Conservation (phyloP, 2,329 filamentous ascomycete species). For the Colletotrichum coccodes region DNA sequence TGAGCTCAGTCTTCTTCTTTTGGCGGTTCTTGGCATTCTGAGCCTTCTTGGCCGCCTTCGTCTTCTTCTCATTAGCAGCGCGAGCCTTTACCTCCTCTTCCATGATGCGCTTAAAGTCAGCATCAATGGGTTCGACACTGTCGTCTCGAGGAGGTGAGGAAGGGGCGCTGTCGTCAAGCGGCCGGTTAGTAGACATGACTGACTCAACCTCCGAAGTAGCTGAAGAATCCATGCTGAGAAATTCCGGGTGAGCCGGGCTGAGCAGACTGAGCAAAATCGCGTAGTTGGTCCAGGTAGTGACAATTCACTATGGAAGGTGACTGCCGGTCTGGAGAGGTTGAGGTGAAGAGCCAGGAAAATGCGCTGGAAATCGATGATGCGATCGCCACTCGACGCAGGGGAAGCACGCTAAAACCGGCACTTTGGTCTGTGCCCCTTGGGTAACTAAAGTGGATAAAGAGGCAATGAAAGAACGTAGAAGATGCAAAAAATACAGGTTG, state of each 20-base stretch:
- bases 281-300: too few species aligned
- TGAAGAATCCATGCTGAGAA: slow-evolving; percentile 39
- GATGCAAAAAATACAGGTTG: neutral
- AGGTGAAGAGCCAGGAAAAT: neutral
- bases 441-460: neutral
- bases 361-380: slow-evolving; percentile 21
- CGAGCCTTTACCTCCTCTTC: slow-evolving; percentile 50
- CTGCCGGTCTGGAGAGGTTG: neutral
- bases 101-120: slow-evolving; percentile 40
- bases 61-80: slow-evolving; percentile 54
- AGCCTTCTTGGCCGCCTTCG: slow-evolving; percentile 45
- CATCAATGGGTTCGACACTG: slow-evolving; percentile 30
- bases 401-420: slow-evolving; percentile 2
- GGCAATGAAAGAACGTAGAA: neutral
- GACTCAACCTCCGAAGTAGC: slow-evolving; percentile 46
- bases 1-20: slow-evolving; percentile 59
- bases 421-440: neutral
- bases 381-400: neutral
- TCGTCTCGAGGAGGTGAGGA: slow-evolving; percentile 49
- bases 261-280: too few species aligned
- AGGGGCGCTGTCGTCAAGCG: slow-evolving; percentile 46
- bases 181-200: slow-evolving; percentile 39
- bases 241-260: neutral
- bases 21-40: slow-evolving; percentile 36
- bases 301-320: neutral